Percentiles rank a stretch among this genome's conserved stretches.
These are phyloP conservation scores for Cercospora zeina DNA, from an alignment of 2,329 filamentous ascomycete species.

Conservation along the genomic window DNA sequence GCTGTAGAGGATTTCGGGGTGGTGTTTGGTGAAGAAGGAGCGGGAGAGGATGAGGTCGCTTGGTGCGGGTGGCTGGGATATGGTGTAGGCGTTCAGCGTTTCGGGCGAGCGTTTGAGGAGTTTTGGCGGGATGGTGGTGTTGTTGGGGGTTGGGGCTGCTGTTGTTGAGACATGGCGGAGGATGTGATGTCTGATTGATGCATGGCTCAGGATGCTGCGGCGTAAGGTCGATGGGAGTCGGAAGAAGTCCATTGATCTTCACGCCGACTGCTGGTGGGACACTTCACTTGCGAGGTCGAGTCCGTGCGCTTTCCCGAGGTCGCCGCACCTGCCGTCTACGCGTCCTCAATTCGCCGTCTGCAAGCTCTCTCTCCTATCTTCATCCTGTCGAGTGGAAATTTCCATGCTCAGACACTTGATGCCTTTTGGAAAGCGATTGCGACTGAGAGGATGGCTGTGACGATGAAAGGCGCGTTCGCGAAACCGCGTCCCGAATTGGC, in stretches of 20 bases:
- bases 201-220: conserved; percentile 19
- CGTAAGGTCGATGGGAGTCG: conserved; percentile 34
- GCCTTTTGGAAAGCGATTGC: background rate
- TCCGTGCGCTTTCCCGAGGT: conserved; percentile 7
- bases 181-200: conserved; percentile 3
- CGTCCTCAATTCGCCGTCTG: no score
- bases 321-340: background rate
- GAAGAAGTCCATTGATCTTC: conserved; percentile 33
- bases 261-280: background rate
- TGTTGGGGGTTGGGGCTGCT: background rate
- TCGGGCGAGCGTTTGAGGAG: conserved; percentile 36
- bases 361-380: no score
- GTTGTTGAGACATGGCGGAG: conserved; percentile 14
- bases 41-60: conserved; percentile 46
- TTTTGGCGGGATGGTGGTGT: conserved; percentile 14
- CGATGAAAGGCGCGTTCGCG: background rate
- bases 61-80: conserved; percentile 37
- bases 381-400: no score
- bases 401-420: background rate
- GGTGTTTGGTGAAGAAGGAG: conserved; percentile 50
- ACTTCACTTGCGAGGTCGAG: background rate
- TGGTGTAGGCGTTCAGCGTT: conserved; percentile 40
- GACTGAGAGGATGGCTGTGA: background rate
- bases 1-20: conserved; percentile 60
- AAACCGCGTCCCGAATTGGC: background rate